Evolutionary conservation across 768 basidiomycete species (phyloP), one percentile per base, ranked within the genome.

Genomic region (Astraeus odoratus): DNA sequence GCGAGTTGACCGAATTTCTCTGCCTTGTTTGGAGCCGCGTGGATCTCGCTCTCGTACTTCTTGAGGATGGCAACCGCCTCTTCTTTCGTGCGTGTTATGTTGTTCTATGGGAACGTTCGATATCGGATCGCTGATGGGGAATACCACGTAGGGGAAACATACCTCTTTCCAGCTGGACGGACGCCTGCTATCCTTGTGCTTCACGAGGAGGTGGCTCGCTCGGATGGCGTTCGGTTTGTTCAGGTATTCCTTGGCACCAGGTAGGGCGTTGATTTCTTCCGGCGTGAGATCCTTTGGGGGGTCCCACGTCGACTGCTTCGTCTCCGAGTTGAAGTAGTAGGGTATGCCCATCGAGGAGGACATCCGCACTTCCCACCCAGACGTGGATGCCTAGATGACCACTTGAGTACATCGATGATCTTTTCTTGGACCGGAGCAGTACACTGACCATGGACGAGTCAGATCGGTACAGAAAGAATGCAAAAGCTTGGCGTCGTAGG

Each of bases 141-240:
- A 43, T 34, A 40, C 37, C 37, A 22, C 7, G 7, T 29, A 35
- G 33, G 35, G 26, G 39, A 38, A 49, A 63, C 78, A 45, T 54
- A 83, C 87, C 72, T 87, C 84, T 63, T 86, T 86, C 86, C 87
- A 88, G 61, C 86, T 89, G 33, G 84, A 77, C 26, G 87, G 81
- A 22, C 86, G 73, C 48, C 87, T 69, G 60, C 87, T 89, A 4
- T 74, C 84, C 40, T 69, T 72, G 67, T 97, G 94, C 69, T 99
- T 99, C 50, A 97, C 83, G 46, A 99, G 68, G 50, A 99, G 71
- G 70, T 99, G 96, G 58, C 90, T 92, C n/a, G 93, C 95, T 40
- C 91, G 79, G 30, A 96, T 89, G 65, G 20, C 20, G 16, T 68
- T 73, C 15, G 70, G 57, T 23, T 58, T 61, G 25, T 49, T 42